Conservation (phyloP, 2,329 filamentous ascomycete species). For the Phaeoacremonium minimum region DNA sequence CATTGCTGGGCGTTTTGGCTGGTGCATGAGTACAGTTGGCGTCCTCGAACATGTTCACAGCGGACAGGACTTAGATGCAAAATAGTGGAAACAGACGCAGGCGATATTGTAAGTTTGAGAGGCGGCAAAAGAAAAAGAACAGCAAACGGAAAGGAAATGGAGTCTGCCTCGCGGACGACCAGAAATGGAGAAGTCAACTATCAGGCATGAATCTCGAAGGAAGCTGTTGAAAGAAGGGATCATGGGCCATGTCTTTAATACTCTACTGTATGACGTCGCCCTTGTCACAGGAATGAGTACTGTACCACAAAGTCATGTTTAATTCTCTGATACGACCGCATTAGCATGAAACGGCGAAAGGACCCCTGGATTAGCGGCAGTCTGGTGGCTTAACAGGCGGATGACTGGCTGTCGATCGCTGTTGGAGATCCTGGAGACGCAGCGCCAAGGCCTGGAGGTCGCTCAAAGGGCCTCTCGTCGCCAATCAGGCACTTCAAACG, state of each 20-base stretch:
- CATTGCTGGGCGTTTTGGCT: conserved; percentile 40
- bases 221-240: too few relatives aligned
- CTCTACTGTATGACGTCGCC: background rate
- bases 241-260: too few relatives aligned
- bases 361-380: background rate
- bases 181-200: background rate
- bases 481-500: too few relatives aligned
- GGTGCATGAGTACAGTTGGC: conserved; percentile 40
- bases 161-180: background rate
- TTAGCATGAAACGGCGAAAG: background rate
- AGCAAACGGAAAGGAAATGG: background rate
- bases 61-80: background rate
- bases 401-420: background rate
- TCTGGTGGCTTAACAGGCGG: background rate
- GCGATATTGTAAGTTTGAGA: background rate
- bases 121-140: background rate
- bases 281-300: background rate
- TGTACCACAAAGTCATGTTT: background rate
- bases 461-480: too few relatives aligned
- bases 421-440: too few relatives aligned
- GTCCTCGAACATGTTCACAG: conserved; percentile 10
- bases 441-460: too few relatives aligned
- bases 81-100: background rate
- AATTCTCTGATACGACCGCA: background rate
- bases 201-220: background rate